A percentile compares a stretch with the other conserved stretches of the same genome.
Evolutionary conservation across 805 yeast species (phyloP).

Genomic region (Kuraishia piskuri): DNA sequence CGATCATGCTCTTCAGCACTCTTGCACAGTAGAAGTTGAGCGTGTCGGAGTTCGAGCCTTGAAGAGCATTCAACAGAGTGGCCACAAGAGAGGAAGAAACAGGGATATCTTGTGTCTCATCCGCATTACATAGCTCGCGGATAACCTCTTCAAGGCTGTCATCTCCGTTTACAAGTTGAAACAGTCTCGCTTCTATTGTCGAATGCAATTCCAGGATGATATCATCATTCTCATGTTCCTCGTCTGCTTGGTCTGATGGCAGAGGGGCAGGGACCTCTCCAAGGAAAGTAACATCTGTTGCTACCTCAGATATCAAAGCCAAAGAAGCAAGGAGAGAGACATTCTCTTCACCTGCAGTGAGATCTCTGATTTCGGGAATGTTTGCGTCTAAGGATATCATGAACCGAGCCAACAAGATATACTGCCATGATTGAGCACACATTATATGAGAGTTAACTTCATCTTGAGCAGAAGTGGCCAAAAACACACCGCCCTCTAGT

Average conservation of each 20-base stretch:
- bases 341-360: neutral
- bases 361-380: neutral
- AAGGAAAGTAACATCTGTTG: conserved; percentile 4
- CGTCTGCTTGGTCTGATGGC: neutral
- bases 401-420: neutral
- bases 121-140: neutral
- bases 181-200: conserved; percentile 3
- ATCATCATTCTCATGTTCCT: neutral
- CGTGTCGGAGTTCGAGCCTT: neutral
- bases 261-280: neutral
- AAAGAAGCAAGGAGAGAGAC: neutral
- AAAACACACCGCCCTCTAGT: neutral
- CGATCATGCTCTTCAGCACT: conserved; percentile 22
- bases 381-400: neutral
- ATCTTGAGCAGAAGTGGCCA: neutral
- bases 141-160: neutral
- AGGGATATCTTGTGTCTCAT: neutral
- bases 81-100: neutral
- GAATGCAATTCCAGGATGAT: neutral
- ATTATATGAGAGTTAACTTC: neutral
- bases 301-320: neutral
- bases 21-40: conserved; percentile 26
- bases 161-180: conserved; percentile 3
- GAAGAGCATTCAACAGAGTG: neutral
- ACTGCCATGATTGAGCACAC: neutral